A percentile compares a stretch with the other conserved stretches of the same genome.
phyloP scores from a whole-genome alignment of 306 rosid genomes.

The Potentilla sterilis region DNA sequence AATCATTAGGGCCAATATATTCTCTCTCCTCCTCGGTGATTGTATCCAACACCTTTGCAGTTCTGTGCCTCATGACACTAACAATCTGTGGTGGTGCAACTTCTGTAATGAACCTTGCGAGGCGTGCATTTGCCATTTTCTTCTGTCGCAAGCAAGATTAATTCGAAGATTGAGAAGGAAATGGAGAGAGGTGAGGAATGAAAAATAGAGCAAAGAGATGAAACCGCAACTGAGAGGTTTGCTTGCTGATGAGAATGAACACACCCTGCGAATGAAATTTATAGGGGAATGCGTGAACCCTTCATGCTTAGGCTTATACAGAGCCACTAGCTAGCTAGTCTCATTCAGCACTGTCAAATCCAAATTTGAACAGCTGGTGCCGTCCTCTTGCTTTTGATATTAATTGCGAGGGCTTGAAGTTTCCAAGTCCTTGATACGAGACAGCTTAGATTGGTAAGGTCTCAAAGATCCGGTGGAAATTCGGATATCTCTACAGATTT shows the following conservation, averaged over 20 bases:
- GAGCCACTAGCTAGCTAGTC: slow-evolving; percentile 27
- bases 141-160: neutral
- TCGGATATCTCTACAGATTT: slow-evolving; percentile 36
- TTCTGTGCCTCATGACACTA: slow-evolving; percentile 72
- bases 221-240: neutral
- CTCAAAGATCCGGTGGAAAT: slow-evolving; percentile 40
- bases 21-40: slow-evolving; percentile 86
- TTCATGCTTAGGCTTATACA: slow-evolving; percentile 23
- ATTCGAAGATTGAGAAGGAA: neutral
- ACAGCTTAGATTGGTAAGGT: slow-evolving; percentile 25
- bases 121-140: slow-evolving; percentile 67
- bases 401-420: slow-evolving; percentile 23
- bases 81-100: slow-evolving; percentile 94
- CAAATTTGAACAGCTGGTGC: slow-evolving; percentile 51
- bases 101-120: slow-evolving; percentile 78
- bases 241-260: slow-evolving; percentile 33
- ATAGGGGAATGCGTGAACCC: slow-evolving; percentile 23
- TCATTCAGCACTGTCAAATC: slow-evolving; percentile 27
- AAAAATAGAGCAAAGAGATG: neutral
- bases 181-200: neutral
- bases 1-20: slow-evolving; percentile 13
- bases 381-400: slow-evolving; percentile 49
- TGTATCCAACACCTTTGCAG: slow-evolving; percentile 82
- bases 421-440: slow-evolving; percentile 10
- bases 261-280: slow-evolving; percentile 29